Evolutionary conservation across 2,329 filamentous ascomycete genomes (phyloP).

Genomic region (Coniella vitis): DNA sequence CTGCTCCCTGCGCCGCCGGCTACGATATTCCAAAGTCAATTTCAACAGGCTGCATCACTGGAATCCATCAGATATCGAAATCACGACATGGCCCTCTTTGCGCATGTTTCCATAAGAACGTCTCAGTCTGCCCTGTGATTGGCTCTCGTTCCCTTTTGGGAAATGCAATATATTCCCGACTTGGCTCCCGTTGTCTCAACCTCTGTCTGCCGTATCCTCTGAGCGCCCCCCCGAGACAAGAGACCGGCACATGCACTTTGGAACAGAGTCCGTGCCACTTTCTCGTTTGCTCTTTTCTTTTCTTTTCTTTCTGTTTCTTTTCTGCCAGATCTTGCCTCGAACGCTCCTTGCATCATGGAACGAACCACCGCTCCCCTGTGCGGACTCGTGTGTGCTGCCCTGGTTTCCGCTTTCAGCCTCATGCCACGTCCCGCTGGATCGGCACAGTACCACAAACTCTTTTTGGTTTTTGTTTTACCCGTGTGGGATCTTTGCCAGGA

Average conservation of each 20-base stretch:
- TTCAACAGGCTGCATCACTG: no score
- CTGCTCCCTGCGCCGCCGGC: no score
- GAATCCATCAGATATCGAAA: background rate
- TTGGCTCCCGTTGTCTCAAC: background rate
- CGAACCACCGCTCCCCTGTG: background rate
- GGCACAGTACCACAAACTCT: background rate
- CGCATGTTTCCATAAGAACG: no score
- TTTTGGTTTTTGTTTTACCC: background rate
- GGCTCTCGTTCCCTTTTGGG: no score
- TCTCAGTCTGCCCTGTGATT: no score
- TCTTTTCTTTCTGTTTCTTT: no score
- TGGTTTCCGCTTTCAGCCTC: background rate
- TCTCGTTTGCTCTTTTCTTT: background rate
- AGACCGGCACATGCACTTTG: background rate
- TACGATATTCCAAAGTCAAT: no score
- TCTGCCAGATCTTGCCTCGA: no score
- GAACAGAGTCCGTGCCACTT: background rate
- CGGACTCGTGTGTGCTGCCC: no score
- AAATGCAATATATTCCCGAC: background rate
- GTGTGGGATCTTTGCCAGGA: background rate
- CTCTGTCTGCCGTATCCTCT: background rate
- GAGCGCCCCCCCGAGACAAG: background rate
- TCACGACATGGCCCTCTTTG: background rate
- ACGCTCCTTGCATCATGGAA: background rate
- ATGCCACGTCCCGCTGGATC: slow-evolving; percentile 8